phyloP scores from a whole-genome alignment of 1,284 basidiomycete species.

The Malassezia cuniculi region DNA sequence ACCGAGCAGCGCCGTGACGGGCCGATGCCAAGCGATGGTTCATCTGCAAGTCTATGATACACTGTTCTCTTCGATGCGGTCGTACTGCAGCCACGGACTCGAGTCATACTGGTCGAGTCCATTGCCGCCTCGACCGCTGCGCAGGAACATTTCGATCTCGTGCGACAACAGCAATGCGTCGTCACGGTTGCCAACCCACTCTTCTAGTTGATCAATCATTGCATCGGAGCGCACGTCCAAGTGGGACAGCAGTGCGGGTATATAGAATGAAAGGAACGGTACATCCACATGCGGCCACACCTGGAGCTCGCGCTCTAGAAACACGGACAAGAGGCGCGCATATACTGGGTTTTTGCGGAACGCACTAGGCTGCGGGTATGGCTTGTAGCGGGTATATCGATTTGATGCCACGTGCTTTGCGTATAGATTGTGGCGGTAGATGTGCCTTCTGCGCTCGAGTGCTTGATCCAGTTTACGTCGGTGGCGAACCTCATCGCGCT shows the following conservation, averaged over 20 bases:
- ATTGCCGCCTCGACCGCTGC: constrained; percentile 9
- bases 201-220: constrained; percentile 6
- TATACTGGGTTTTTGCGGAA: constrained; percentile 7
- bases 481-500: constrained; percentile 3
- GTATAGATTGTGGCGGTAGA: constrained; percentile 5
- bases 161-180: constrained; percentile 9
- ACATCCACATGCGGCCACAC: constrained; percentile 14
- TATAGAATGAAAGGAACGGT: constrained; percentile 11
- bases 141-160: constrained; percentile 14
- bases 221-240: constrained; percentile 9
- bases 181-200: constrained; percentile 9
- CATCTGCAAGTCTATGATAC: no score
- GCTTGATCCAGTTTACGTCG: constrained; percentile 2
- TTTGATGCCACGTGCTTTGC: constrained; percentile 14
- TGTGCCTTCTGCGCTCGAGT: not conserved
- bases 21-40: no score
- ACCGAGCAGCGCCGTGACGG: constrained; percentile 1
- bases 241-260: constrained; percentile 12
- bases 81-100: constrained; percentile 14
- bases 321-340: constrained; percentile 8
- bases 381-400: constrained; percentile 10
- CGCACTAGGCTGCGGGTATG: constrained; percentile 7
- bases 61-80: not conserved
- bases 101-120: constrained; percentile 13
- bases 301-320: constrained; percentile 12